Base-by-base conservation (phyloP, 371 early-diverging fungal species). In the Rhizopus stolonifer region DNA sequence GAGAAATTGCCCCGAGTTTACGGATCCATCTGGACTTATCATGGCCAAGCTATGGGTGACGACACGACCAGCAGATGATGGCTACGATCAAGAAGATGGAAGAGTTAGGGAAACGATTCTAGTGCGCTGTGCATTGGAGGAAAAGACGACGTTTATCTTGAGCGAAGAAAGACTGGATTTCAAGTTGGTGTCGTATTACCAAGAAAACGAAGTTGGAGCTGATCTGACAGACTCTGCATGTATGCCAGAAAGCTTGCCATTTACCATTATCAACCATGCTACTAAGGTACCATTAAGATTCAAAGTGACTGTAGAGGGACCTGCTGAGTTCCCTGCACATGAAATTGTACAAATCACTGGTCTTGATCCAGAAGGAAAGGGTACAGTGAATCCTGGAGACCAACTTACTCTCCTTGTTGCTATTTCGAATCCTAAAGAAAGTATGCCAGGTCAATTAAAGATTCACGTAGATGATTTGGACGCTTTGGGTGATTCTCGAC, bases 401-500 rank as follows among this genome's bases (percentile, higher is more conserved):
- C 69, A 77, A 4, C 61, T 84, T 2, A 68, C 77, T 10, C 58
- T 92, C 13, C 60, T 63, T 0, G 72, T 92, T 10, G 76, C 82
- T 23, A 72, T 91, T 17, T 56, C 80, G 3, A 80, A 88, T 44
- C 79, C 86, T 0, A 70, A 73, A 2, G 80, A 87, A 49, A 82
- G 79, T 25, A 75, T 91, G 33, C 92, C 92, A 0, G 93, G 88
- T n/a, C 89, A 89, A 48, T 75, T 92, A 53, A 87, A 88, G 56
- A 66, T 92, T 23, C 80, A 79, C 52, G 67, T 92, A n/a, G 72
- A 79, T 44, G 92, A 92, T 74, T 44, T 78, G 42, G 80, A 89
- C 61, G 87, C 91, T 7, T 58, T 88, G n/a, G 65, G 68, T 6
- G 72, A 79, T 24, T 79, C 72, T 19, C 69, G 82, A 38, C 87